Evolutionary conservation across 352 stramenopile genomes (phyloP).

Genomic region (Ophiocytium majus): DNA sequence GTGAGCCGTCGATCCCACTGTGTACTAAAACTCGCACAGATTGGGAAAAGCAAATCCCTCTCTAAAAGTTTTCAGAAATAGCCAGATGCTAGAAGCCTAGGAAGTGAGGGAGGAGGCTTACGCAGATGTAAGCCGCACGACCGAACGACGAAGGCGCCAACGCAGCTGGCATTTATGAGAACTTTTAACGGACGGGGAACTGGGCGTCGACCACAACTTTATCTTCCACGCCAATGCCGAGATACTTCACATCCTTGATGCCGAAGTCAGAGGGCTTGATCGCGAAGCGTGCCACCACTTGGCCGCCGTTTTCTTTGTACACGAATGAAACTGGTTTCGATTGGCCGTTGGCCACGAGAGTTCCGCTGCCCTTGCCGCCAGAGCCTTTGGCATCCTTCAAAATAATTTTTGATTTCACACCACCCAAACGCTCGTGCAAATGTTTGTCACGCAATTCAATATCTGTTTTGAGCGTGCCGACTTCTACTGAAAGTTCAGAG

Average conservation of each 20-base stretch:
- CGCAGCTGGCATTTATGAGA: too few relatives aligned
- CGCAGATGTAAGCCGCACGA: too few relatives aligned
- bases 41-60: too few relatives aligned
- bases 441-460: neutral
- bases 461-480: neutral
- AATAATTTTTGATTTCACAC: neutral
- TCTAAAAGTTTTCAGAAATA: too few relatives aligned
- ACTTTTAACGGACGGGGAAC: neutral
- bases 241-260: neutral
- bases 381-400: neutral
- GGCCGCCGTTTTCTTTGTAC: neutral
- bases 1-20: too few relatives aligned
- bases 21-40: too few relatives aligned
- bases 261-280: neutral
- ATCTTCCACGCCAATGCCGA: slow-evolving; percentile 10
- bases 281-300: neutral
- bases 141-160: too few relatives aligned
- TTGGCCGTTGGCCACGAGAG: neutral
- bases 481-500: neutral
- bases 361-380: neutral
- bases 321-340: neutral
- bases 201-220: neutral
- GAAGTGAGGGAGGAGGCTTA: too few relatives aligned
- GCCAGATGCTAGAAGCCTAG: too few relatives aligned
- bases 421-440: neutral